Evolutionary conservation across 169 alveolate species (phyloP), one percentile per base, ranked within the genome.

Genomic region (Plasmodium relictum): DNA sequence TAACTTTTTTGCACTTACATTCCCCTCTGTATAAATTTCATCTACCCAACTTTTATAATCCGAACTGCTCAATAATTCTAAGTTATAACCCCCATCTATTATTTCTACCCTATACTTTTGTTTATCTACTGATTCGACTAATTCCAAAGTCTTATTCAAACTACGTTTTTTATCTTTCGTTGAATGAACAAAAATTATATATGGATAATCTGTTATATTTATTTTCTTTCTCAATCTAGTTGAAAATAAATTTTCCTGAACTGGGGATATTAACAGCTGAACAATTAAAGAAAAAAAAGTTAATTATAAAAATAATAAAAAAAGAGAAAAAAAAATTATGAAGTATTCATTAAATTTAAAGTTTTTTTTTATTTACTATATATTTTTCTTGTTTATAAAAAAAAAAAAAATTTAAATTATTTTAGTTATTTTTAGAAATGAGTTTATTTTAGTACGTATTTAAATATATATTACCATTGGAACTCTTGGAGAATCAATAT

Each of bases 21-120:
- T 44, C 14, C 44, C 24, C 69, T 44, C 45, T n/a, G 63, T 6
- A 52, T 61, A 61, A 63, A 74, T 50, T 66, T 74, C 88, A 66
- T 74, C 88, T 24, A 74, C 31, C 88, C 88, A 74, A 52, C 44
- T 37, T 66, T 74, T 74, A 26, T 74, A 74, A 12, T 74, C 88
- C 0, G 76, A 41, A n/a, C 12, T 22, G 37, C 54, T 74, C 41
- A 74, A 22, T 14, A 74, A 44, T 37, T 59, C 74, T 50, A 59
- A 63, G 37, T 61, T 37, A 52, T 41, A 39, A 18, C 74, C 88
- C n/a, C 44, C 88, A 9, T 74, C 41, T 20, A 74, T 65, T 74
- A 74, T 74, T 37, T 74, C 88, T 5, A 74, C 88, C n/a, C 88
- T 63, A 31, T 56, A 74, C 18, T 74, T 74, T 74, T 61, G 20